Percentiles rank a stretch among this genome's conserved stretches.
Evolutionary conservation across 2,329 filamentous ascomycete genomes (phyloP).

Genomic region (Penicillium sp.): DNA sequence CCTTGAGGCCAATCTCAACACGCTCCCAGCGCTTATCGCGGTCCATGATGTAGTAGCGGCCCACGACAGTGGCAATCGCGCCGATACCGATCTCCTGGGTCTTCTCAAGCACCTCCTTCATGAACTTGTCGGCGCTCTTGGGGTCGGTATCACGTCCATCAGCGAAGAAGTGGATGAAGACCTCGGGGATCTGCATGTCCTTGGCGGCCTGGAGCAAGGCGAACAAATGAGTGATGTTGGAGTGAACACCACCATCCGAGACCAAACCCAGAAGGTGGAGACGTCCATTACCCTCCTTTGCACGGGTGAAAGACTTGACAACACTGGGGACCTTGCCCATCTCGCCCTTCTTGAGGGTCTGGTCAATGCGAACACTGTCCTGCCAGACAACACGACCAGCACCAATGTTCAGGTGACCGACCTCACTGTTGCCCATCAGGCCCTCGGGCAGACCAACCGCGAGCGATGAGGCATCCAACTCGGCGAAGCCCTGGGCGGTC

Average conservation of each 20-base stretch:
- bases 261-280: constrained; percentile 90
- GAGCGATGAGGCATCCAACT: constrained; percentile 92
- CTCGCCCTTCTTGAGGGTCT: constrained; percentile 81
- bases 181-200: constrained; percentile 79
- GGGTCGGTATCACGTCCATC: constrained; percentile 97
- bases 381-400: constrained; percentile 98
- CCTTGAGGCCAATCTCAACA: constrained; percentile 85
- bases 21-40: constrained; percentile 99
- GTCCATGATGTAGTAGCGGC: constrained; percentile 98
- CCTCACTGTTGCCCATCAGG: constrained; percentile 98
- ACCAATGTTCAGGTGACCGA: constrained; percentile 97
- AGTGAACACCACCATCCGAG: constrained; percentile 94
- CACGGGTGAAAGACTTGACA: constrained; percentile 71
- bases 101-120: constrained; percentile 80
- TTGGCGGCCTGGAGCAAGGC: constrained; percentile 87
- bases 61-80: constrained; percentile 88
- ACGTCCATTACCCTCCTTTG: constrained; percentile 84
- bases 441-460: constrained; percentile 95
- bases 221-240: constrained; percentile 91
- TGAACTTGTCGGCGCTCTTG: constrained; percentile 84
- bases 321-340: constrained; percentile 75
- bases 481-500: constrained; percentile 78
- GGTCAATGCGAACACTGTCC: constrained; percentile 94
- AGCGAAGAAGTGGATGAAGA: constrained; percentile 98
- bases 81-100: constrained; percentile 81